phyloP scores from a whole-genome alignment of 495 filamentous ascomycete species.

The Aspergillus campestris region DNA sequence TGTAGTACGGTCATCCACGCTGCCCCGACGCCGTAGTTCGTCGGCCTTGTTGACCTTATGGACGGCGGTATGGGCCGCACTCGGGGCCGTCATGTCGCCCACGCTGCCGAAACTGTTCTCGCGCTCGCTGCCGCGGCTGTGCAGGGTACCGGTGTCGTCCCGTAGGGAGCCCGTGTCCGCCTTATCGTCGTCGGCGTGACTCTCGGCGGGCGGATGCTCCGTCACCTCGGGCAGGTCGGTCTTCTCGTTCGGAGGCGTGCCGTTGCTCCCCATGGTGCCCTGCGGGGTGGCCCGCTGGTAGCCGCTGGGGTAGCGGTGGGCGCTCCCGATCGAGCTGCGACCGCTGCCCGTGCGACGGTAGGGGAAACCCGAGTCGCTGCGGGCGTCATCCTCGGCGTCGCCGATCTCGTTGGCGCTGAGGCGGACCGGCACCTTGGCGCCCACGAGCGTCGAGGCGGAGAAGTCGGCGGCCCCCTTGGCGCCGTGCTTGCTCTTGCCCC shows the following conservation, averaged over 20 bases:
- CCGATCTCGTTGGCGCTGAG: constrained; percentile 92
- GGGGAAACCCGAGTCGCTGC: constrained; percentile 45
- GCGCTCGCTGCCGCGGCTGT: constrained; percentile 36
- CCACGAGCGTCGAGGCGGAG: constrained; percentile 61
- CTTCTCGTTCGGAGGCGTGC: constrained; percentile 53
- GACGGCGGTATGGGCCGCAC: constrained; percentile 35
- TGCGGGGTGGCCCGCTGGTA: constrained; percentile 40
- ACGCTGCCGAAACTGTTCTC: constrained; percentile 50
- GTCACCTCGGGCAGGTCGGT: constrained; percentile 40
- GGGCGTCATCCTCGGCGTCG: constrained; percentile 66
- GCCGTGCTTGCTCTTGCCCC: constrained; percentile 75
- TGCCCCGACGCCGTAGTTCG: constrained; percentile 74
- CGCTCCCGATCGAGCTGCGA: constrained; percentile 67
- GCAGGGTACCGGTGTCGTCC: constrained; percentile 36
- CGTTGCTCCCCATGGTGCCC: constrained; percentile 60
- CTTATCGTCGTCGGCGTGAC: constrained; percentile 28
- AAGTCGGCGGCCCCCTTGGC: constrained; percentile 63
- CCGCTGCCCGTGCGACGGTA: constrained; percentile 72
- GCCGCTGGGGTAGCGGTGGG: constrained; percentile 47
- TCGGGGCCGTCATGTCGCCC: constrained; percentile 43
- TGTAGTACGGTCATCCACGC: constrained; percentile 84
- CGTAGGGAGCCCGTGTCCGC: constrained; percentile 33
- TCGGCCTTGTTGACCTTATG: constrained; percentile 65
- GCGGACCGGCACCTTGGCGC: constrained; percentile 78
- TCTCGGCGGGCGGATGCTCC: constrained; percentile 43